Conservation (phyloP, 2,329 filamentous ascomycete genomes). For the Fonsecaea nubica region DNA sequence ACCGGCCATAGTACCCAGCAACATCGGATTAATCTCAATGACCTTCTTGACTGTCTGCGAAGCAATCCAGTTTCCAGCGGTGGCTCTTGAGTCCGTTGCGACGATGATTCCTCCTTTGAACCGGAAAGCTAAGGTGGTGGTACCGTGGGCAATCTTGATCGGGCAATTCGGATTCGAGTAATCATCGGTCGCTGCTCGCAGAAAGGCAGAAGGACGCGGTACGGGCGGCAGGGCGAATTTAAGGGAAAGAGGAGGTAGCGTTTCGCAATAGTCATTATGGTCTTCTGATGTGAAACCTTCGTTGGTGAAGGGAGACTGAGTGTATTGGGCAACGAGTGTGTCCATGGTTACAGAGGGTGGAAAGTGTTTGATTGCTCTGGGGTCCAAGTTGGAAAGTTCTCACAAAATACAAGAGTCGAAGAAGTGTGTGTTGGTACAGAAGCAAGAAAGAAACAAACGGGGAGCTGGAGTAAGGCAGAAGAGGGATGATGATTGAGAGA, state of each 20-base stretch:
- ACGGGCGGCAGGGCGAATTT: conserved; percentile 96
- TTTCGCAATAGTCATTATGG: conserved; percentile 74
- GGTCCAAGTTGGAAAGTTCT: neutral
- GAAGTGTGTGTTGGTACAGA: conserved; percentile 24
- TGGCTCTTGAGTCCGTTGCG: conserved; percentile 95
- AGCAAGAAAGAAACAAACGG: conserved; percentile 13
- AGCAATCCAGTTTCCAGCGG: conserved; percentile 98
- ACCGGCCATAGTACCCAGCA: conserved; percentile 97
- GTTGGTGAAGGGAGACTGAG: conserved; percentile 74
- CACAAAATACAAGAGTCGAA: conserved; percentile 12
- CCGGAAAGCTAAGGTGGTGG: conserved; percentile 95
- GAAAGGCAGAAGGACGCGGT: conserved; percentile 83
- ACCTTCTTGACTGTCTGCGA: conserved; percentile 99
- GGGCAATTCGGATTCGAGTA: conserved; percentile 94
- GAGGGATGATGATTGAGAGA: conserved; percentile 17
- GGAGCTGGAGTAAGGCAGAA: conserved; percentile 19
- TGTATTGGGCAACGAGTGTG: conserved; percentile 89
- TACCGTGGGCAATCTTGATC: conserved; percentile 99
- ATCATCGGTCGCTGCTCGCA: conserved; percentile 96
- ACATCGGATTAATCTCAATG: conserved; percentile 93
- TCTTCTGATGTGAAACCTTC: conserved; percentile 76
- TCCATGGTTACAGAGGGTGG: conserved; percentile 70
- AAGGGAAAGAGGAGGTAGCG: conserved; percentile 77
- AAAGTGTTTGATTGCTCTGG: neutral
- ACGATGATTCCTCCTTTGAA: conserved; percentile 99